Percentiles rank a stretch among this genome's conserved stretches.
Evolutionary conservation across 306 rosid genomes (phyloP).

Genomic region (Ammopiptanthus mongolicus): DNA sequence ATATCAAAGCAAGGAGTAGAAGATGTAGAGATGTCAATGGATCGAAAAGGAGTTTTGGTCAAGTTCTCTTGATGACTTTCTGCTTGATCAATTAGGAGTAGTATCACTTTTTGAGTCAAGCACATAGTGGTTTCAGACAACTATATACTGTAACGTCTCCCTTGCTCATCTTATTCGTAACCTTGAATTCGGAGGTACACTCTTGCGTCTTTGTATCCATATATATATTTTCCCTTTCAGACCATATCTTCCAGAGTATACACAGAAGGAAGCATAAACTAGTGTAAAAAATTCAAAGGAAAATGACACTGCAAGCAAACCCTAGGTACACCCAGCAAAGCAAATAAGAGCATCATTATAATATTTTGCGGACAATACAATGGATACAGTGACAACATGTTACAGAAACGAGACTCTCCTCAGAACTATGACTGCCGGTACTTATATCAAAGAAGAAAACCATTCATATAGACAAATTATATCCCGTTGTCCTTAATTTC

Average conservation of each 20-base stretch:
- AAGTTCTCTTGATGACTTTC: neutral
- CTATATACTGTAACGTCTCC: neutral
- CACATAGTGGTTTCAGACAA: neutral
- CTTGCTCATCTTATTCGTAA: neutral
- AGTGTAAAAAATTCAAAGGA: neutral
- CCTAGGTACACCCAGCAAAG: slow-evolving; percentile 25
- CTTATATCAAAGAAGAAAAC: slow-evolving; percentile 12
- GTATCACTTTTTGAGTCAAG: neutral
- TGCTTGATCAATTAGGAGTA: neutral
- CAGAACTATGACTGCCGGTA: slow-evolving; percentile 5
- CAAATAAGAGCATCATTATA: slow-evolving; percentile 9
- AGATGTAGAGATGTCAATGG: neutral
- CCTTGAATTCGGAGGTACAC: neutral
- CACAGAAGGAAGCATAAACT: neutral
- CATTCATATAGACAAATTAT: neutral
- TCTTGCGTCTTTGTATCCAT: neutral
- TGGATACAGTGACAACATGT: neutral
- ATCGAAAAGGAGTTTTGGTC: neutral
- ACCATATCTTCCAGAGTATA: neutral
- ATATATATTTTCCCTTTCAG: neutral
- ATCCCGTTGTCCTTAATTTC: neutral
- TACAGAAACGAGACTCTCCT: neutral
- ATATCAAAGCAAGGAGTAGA: neutral
- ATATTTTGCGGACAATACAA: neutral
- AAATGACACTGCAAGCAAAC: neutral